phyloP scores from a whole-genome alignment of 768 basidiomycete species.

The Holtermannia corniformis region DNA sequence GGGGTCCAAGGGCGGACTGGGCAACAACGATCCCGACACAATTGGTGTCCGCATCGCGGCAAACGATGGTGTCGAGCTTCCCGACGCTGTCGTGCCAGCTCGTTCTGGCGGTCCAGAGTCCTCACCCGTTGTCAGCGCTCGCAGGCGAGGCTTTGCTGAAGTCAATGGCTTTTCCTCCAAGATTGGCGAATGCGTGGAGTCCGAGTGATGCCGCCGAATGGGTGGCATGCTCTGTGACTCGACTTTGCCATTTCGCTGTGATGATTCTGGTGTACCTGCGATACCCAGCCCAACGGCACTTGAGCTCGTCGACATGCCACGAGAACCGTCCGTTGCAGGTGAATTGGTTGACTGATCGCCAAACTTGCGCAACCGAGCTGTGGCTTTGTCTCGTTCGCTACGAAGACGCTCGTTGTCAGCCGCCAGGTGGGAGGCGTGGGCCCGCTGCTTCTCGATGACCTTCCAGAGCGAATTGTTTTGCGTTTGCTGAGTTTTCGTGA shows the following conservation, averaged over 20 bases:
- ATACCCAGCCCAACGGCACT: constrained; percentile 22
- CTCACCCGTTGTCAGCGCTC: neutral
- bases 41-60: constrained; percentile 3
- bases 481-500: constrained; percentile 39
- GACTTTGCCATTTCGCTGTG: too few relatives aligned
- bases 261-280: constrained; percentile 4
- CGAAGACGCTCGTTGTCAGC: constrained; percentile 80
- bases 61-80: neutral
- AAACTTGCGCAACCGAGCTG: constrained; percentile 15
- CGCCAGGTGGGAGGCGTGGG: constrained; percentile 66
- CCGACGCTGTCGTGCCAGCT: too few relatives aligned
- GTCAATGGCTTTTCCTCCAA: neutral
- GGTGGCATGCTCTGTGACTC: constrained; percentile 2
- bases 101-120: too few relatives aligned
- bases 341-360: constrained; percentile 11
- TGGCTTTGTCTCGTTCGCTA: constrained; percentile 62
- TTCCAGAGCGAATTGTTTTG: constrained; percentile 94
- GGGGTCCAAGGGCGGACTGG: neutral
- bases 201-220: constrained; percentile 28
- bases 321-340: constrained; percentile 9
- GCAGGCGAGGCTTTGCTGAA: neutral
- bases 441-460: constrained; percentile 80
- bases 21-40: neutral
- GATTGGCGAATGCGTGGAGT: constrained; percentile 9
- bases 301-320: constrained; percentile 20